Conservation (phyloP, 352 stramenopile species). For the Pythium dissimile region DNA sequence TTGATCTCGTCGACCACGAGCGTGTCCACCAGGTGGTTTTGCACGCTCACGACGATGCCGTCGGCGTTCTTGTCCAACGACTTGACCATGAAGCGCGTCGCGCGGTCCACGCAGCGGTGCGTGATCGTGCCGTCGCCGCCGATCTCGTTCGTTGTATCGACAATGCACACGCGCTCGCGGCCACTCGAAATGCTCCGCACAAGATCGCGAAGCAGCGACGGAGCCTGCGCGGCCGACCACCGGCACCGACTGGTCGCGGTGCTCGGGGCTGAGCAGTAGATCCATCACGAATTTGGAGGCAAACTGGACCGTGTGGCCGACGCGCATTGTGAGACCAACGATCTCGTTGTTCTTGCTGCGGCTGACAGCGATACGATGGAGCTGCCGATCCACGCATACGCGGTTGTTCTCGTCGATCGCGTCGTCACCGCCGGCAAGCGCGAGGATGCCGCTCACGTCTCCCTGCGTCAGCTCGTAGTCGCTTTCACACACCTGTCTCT, state of each 20-base stretch:
- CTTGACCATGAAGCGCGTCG: slow-evolving; percentile 28
- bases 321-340: slow-evolving; percentile 64
- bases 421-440: slow-evolving; percentile 33
- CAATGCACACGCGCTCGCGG: slow-evolving; percentile 71
- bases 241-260: slow-evolving; percentile 52
- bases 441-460: slow-evolving; percentile 51
- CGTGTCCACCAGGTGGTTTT: slow-evolving; percentile 32
- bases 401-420: slow-evolving; percentile 78
- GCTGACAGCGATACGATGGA: slow-evolving; percentile 81
- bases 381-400: slow-evolving; percentile 52
- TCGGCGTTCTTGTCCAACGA: slow-evolving; percentile 15
- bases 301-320: slow-evolving; percentile 67
- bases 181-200: slow-evolving; percentile 48
- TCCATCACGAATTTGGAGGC: slow-evolving; percentile 61
- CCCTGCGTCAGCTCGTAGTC: slow-evolving; percentile 28
- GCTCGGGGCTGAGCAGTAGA: slow-evolving; percentile 39
- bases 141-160: slow-evolving; percentile 92
- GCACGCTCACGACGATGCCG: slow-evolving; percentile 20
- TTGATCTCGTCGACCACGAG: slow-evolving; percentile 89
- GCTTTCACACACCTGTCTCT: slow-evolving; percentile 12
- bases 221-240: slow-evolving; percentile 52
- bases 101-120: slow-evolving; percentile 44
- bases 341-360: slow-evolving; percentile 45
- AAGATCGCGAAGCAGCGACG: slow-evolving; percentile 80
- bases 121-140: slow-evolving; percentile 73